Evolutionary conservation across 495 filamentous ascomycete genomes (phyloP).

Genomic region (Penicillium silybi): DNA sequence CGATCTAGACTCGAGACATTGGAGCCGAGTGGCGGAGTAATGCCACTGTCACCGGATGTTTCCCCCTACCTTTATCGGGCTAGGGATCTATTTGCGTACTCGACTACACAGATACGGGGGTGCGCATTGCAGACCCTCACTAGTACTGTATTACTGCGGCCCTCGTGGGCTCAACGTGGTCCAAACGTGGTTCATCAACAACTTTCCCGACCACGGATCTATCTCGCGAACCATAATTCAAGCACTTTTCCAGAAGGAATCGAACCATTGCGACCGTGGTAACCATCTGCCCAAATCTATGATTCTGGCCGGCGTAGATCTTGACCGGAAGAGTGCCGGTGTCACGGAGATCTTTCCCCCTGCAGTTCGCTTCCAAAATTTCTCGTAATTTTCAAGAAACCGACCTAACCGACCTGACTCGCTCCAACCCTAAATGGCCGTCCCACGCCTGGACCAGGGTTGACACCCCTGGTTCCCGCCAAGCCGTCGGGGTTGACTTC

Average conservation of each 20-base stretch:
- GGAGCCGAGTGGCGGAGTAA: neutral
- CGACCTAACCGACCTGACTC: neutral
- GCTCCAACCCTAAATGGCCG: neutral
- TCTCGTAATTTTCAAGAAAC: neutral
- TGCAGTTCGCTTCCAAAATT: conserved; percentile 6
- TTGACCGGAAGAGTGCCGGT: neutral
- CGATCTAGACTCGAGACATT: neutral
- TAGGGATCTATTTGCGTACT: too few species aligned
- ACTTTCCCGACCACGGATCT: neutral
- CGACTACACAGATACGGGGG: too few species aligned
- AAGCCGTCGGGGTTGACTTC: conserved; percentile 1
- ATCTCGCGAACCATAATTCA: neutral
- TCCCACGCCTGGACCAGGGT: neutral
- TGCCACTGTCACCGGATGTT: neutral
- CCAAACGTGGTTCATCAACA: conserved; percentile 3
- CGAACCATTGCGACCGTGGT: conserved; percentile 4
- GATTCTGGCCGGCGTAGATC: conserved; percentile 13
- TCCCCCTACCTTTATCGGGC: too few species aligned
- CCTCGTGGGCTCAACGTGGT: neutral
- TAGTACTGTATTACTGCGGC: too few species aligned
- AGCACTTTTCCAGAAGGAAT: neutral
- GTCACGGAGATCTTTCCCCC: conserved; percentile 4
- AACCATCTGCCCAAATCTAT: neutral
- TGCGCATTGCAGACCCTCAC: too few species aligned
- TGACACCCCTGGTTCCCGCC: neutral